phyloP scores from a whole-genome alignment of 305 asterid genomes.

The Plantago rigida region DNA sequence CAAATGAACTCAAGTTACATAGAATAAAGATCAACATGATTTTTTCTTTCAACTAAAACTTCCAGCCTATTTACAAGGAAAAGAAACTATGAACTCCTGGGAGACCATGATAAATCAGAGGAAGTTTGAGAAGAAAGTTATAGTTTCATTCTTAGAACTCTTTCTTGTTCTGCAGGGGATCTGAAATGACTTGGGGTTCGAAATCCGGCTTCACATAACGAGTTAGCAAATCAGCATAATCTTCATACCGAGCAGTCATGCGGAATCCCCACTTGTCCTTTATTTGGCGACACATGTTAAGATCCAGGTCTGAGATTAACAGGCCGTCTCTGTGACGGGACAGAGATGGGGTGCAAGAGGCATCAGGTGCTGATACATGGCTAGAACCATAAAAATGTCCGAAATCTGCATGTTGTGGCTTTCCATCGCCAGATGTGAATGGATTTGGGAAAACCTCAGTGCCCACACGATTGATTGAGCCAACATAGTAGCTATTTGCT shows the following conservation, averaged over 20 bases:
- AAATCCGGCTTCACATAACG: conserved; percentile 67
- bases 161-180: conserved; percentile 56
- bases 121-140: too few species aligned
- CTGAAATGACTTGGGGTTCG: conserved; percentile 72
- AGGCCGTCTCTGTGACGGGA: conserved; percentile 73
- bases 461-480: conserved; percentile 87
- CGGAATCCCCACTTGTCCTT: conserved; percentile 96
- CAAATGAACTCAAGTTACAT: too few species aligned
- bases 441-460: conserved; percentile 83
- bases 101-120: too few species aligned
- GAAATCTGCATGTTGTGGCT: conserved; percentile 74
- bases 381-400: conserved; percentile 96
- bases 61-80: too few species aligned
- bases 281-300: conserved; percentile 78
- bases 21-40: too few species aligned
- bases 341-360: conserved; percentile 83
- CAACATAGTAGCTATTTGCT: conserved; percentile 82
- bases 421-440: conserved; percentile 94
- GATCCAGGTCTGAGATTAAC: conserved; percentile 74
- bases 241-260: conserved; percentile 81
- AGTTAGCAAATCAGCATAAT: conserved; percentile 53
- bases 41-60: too few species aligned
- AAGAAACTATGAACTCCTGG: too few species aligned
- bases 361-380: conserved; percentile 77
- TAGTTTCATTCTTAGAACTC: conserved; percentile 8